Percentiles rank a stretch among this genome's conserved stretches.
Evolutionary conservation across 148 eudicot genomes (phyloP).

Genomic region (Amaranthus hypochondriacus): DNA sequence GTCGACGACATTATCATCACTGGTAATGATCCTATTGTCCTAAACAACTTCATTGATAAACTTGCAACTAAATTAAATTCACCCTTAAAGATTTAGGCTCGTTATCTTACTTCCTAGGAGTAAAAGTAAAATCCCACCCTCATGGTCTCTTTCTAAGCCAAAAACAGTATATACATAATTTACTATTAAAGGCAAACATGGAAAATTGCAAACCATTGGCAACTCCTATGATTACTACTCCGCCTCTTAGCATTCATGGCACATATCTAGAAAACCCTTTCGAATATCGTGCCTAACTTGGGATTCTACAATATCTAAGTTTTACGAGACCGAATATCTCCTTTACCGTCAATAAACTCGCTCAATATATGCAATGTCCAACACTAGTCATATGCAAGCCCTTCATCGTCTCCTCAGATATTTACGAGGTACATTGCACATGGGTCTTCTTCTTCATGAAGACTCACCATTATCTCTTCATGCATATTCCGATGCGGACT

Average conservation of each 20-base stretch:
- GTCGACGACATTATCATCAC: conserved; percentile 8
- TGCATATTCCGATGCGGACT: conserved; percentile 2
- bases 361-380: conserved; percentile 10
- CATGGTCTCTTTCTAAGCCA: not conserved
- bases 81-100: not conserved
- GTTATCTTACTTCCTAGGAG: not conserved
- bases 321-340: conserved; percentile 4
- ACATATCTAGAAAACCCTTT: not conserved
- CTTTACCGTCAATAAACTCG: conserved; percentile 6
- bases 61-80: not conserved
- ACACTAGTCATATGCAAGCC: not conserved
- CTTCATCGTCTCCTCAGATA: not conserved
- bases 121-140: not conserved
- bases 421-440: not conserved
- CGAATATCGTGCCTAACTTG: conserved; percentile 1
- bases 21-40: not conserved
- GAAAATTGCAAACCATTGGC: not conserved
- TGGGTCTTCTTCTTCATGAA: not conserved
- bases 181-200: not conserved
- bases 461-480: not conserved
- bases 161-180: not conserved
- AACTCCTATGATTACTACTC: not conserved
- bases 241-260: not conserved
- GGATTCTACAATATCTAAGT: conserved; percentile 1
- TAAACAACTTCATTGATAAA: not conserved